Evolutionary conservation across 1,284 basidiomycete genomes (phyloP), one percentile per base, ranked within the genome.

Genomic region (Salmacisia buchloeana): DNA sequence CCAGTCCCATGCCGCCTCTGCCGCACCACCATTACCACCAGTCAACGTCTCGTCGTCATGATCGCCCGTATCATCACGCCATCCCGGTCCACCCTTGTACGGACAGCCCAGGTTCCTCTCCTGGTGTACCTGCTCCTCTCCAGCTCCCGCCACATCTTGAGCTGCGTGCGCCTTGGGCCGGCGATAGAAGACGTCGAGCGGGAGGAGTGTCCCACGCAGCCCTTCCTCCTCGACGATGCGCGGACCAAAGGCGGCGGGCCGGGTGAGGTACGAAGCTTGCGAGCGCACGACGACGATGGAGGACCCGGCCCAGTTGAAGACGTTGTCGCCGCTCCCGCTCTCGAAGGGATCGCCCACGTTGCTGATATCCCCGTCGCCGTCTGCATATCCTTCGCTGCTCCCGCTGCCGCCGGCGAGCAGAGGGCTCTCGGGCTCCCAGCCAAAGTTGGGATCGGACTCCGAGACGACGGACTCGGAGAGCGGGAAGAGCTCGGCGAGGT

Each of bases 231-330:
- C 62, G 6, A 62, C 62, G 35, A 77, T 65, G 12, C 62, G 65
- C 2, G 74, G 76, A 1, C 78, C 78, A 38, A 79, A 79, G 12
- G 73, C 77, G 18, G 78, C 78, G 1, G 78, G 68, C 1, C 74
- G 69, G 7, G 77, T 77, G 2, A 72, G 62, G 60, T 76, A 77
- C 59, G 69, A 69, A 23, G 75, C 75, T 38, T 75, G 74, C 3
- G 75, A 73, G 5, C 69, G 36, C 12, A 59, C 58, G 39, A 59
- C 58, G 49, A 54, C 29, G 13, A 54, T 27, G 29, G 25, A 31
- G 12, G 27, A 31, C 12, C 49, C 49, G 4, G 25, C 49, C 15
- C 27, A 31, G 29, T 27, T 33, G 29, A 54, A 54, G 49, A 31
- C 29, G 39, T n/a, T n/a, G 6, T n/a, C 5, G 15, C 23, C 39